phyloP scores from a whole-genome alignment of 345 rosid species.

The Salix koriyanagi region DNA sequence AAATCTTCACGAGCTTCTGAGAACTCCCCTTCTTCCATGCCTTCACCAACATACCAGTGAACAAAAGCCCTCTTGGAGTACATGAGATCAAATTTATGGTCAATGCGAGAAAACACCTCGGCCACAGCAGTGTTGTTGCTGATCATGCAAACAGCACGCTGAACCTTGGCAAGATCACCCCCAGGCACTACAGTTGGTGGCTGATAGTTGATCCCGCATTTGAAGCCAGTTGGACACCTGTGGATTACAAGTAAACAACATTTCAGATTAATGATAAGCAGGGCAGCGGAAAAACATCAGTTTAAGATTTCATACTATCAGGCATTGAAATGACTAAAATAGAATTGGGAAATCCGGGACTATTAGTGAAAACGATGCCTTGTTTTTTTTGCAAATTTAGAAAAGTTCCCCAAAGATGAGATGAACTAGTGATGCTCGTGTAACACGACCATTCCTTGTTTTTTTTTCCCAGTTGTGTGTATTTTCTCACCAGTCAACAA shows the following conservation, averaged over 20 bases:
- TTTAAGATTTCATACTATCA: not conserved
- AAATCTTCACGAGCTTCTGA: conserved; percentile 38
- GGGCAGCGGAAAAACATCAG: not conserved
- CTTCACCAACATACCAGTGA: conserved; percentile 41
- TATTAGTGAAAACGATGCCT: not conserved
- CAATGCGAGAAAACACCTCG: conserved; percentile 36
- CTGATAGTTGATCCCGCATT: conserved; percentile 38
- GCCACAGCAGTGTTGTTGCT: conserved; percentile 44
- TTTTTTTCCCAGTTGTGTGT: not conserved
- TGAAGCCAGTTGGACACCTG: conserved; percentile 41
- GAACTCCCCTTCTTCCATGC: conserved; percentile 42
- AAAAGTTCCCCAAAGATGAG: not conserved
- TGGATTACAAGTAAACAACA: not conserved
- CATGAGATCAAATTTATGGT: conserved; percentile 38
- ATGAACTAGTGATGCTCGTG: not conserved
- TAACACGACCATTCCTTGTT: not conserved
- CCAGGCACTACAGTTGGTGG: conserved; percentile 36
- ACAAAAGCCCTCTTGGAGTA: conserved; percentile 38
- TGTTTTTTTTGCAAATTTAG: not conserved
- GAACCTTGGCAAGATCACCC: conserved; percentile 37
- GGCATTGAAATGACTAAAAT: not conserved
- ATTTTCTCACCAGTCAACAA: conserved; percentile 35
- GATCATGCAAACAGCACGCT: conserved; percentile 41
- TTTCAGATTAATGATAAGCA: not conserved
- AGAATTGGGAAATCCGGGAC: not conserved